Evolutionary conservation across 208 protist species (phyloP).

Genomic region (Wallacemonas sp.): DNA sequence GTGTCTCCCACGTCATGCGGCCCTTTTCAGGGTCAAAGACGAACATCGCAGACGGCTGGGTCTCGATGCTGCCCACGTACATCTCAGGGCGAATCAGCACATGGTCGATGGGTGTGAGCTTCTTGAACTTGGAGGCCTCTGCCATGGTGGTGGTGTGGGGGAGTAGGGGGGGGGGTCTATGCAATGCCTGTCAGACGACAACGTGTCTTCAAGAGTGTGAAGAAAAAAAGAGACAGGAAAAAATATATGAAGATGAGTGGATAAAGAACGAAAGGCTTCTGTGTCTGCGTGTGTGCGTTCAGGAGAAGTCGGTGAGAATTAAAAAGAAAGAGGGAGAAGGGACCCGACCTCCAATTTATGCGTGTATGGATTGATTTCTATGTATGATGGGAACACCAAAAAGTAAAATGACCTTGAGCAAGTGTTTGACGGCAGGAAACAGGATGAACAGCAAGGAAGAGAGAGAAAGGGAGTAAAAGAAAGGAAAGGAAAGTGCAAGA

Average conservation of each 20-base stretch:
- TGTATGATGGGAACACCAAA: no score
- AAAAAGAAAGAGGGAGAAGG: no score
- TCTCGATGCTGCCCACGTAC: slow-evolving; percentile 97
- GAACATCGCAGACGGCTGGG: slow-evolving; percentile 80
- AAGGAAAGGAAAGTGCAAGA: slow-evolving; percentile 14
- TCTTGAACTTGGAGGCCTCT: slow-evolving; percentile 90
- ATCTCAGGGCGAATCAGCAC: slow-evolving; percentile 97
- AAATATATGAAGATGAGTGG: slow-evolving; percentile 5
- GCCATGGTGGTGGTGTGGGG: slow-evolving; percentile 43
- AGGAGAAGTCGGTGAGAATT: no score
- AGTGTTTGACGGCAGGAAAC: no score
- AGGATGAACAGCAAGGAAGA: no score
- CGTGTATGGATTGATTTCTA: no score
- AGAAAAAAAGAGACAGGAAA: slow-evolving; percentile 23
- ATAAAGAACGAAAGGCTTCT: slow-evolving; percentile 10
- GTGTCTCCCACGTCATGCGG: slow-evolving; percentile 87
- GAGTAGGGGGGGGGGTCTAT: neutral
- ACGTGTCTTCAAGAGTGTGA: neutral
- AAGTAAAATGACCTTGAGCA: no score
- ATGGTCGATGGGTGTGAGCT: slow-evolving; percentile 95
- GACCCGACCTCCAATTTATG: no score
- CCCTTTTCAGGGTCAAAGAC: slow-evolving; percentile 85
- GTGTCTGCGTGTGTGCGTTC: no score
- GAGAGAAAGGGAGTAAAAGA: no score
- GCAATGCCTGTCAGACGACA: neutral